These are phyloP conservation scores for Leccinum sublutescens DNA, from an alignment of 768 basidiomycete species.

Conservation along the genomic window DNA sequence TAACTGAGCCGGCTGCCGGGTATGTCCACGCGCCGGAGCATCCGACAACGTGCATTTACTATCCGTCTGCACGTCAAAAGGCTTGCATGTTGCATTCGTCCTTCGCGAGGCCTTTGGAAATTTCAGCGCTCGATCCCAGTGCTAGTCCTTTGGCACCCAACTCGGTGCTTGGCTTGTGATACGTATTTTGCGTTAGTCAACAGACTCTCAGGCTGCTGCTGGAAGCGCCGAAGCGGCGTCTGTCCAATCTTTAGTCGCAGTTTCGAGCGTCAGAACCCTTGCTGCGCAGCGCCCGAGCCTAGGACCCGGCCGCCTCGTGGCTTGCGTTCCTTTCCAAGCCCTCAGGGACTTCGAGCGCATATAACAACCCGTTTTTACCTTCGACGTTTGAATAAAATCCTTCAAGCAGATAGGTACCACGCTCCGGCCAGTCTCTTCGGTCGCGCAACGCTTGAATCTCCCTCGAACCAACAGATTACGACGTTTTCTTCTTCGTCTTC, in stretches of 20 bases:
- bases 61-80: too few relatives aligned
- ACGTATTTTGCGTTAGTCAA: not conserved
- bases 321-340: not conserved
- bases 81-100: too few relatives aligned
- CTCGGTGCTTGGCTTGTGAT: too few relatives aligned
- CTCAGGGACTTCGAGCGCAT: not conserved
- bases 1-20: too few relatives aligned
- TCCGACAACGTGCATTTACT: too few relatives aligned
- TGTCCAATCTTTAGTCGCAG: not conserved
- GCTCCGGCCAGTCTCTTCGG: not conserved
- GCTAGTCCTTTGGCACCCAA: too few relatives aligned
- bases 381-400: not conserved
- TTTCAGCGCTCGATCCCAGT: too few relatives aligned
- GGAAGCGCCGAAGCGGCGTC: not conserved
- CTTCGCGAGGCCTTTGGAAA: too few relatives aligned
- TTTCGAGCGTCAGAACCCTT: not conserved
- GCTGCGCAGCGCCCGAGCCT: slow-evolving; percentile 1
- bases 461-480: not conserved
- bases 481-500: not conserved
- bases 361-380: not conserved
- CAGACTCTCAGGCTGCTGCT: not conserved
- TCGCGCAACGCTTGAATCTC: not conserved
- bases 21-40: too few relatives aligned
- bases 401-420: not conserved
- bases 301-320: slow-evolving; percentile 11